Percentiles rank a stretch among this genome's conserved stretches.
These are phyloP conservation scores for Hypoxylon fuscum DNA, from an alignment of 495 filamentous ascomycete genomes.

Conservation along the genomic window DNA sequence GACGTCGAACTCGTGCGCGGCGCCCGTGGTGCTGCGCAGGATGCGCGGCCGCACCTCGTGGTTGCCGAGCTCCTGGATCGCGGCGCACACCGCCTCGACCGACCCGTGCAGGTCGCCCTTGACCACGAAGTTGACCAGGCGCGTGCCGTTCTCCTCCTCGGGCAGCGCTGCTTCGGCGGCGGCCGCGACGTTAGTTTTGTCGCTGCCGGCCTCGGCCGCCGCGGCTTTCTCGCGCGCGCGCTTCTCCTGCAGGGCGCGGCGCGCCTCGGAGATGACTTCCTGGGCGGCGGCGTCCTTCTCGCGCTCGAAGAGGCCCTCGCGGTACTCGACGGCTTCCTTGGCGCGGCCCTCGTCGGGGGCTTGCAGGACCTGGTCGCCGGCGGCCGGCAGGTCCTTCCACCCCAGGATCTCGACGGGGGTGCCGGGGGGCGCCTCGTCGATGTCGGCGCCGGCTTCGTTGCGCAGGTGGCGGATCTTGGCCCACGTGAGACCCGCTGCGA, in stretches of 20 bases:
- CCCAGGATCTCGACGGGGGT: constrained; percentile 92
- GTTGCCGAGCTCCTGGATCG: constrained; percentile 79
- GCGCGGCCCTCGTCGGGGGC: constrained; percentile 80
- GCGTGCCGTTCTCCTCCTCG: constrained; percentile 59
- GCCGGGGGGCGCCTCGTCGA: constrained; percentile 82
- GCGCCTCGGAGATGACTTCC: constrained; percentile 77
- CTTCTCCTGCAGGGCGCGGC: constrained; percentile 68
- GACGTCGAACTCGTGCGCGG: constrained; percentile 85
- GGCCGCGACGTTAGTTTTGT: not conserved
- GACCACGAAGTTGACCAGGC: constrained; percentile 81
- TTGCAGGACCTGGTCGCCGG: constrained; percentile 88
- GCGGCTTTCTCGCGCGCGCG: constrained; percentile 57
- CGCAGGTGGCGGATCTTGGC: constrained; percentile 80
- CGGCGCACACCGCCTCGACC: constrained; percentile 85
- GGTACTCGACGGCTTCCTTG: constrained; percentile 80
- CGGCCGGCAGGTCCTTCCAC: constrained; percentile 90
- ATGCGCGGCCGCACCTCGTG: constrained; percentile 81
- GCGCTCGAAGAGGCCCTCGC: constrained; percentile 62
- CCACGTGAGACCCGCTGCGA: constrained; percentile 90
- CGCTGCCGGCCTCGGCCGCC: constrained; percentile 22
- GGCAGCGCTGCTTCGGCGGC: constrained; percentile 26
- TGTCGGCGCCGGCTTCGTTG: constrained; percentile 81
- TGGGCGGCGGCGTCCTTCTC: constrained; percentile 65
- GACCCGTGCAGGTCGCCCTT: constrained; percentile 95
- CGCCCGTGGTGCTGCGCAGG: constrained; percentile 78